Base-by-base conservation (phyloP, 176 grass and related monocot genomes). In the Aegilops sharonensis region DNA sequence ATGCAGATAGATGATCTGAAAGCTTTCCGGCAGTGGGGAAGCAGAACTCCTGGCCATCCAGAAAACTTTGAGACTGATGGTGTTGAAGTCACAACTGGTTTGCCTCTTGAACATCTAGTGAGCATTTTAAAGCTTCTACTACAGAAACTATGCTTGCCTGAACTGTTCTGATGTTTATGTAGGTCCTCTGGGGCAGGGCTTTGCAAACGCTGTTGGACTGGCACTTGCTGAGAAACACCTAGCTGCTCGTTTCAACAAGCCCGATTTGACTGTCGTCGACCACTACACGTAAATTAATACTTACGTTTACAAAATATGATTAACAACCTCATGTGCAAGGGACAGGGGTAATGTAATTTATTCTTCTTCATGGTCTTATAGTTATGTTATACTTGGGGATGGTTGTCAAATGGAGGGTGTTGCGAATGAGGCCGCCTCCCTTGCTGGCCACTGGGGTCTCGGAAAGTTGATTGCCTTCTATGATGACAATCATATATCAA, bases 401-500 rank as follows among this genome's bases (percentile, higher is more conserved):
- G 95, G 95, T 21, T 95, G 95, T 62, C 87, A 98, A 61, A 98
- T 98, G 95, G 95, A 98, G 74, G 95, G 95, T 73, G 82, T 98
- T 75, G 87, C 95, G 12, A 94, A 98, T 75, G 95, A 98, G 78
- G 89, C 88, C 0, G 79, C 85, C 82, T 98, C 95, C 35, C 78
- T 98, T 39, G 91, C 93, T 89, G 95, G 95, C 24, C 95, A 98
- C 11, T 98, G 95, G 95, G 93, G 93, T 45, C 87, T 98, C 18
- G 95, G 93, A 32, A 98, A 98, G 67, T 78, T 98, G 78, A 98
- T 98, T 69, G 95, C 93, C 9, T 98, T 98, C 47, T 98, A 98
- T 77, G 95, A 98, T 89, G 93, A 98, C 64, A 98, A 98, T 75
- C 95, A 98, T 78, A 98, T 98, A 77, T 98, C 95, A 32, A 98